These are phyloP conservation scores for Nannochloropsis gaditana DNA, from an alignment of 108 stramenopile species.

Conservation along the genomic window DNA sequence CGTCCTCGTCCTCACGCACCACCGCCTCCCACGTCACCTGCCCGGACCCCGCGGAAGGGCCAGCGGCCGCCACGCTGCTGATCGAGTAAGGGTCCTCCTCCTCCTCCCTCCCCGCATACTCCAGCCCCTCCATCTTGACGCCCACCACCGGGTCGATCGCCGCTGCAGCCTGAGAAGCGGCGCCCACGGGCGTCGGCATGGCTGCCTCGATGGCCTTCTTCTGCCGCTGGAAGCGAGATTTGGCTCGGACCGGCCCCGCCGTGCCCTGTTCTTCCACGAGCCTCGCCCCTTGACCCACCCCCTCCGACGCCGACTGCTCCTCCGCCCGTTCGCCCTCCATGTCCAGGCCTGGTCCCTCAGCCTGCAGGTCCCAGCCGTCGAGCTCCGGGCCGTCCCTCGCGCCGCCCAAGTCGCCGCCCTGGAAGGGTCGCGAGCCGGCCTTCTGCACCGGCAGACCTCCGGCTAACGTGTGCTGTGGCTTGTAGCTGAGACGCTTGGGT, in stretches of 20 bases:
- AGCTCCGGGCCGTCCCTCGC: background rate
- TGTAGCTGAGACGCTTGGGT: background rate
- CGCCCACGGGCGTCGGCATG: background rate
- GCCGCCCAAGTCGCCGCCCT: background rate
- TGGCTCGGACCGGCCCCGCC: background rate
- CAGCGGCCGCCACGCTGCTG: slow-evolving; percentile 16
- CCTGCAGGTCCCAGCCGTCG: background rate
- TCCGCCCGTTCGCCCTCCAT: background rate
- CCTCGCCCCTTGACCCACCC: background rate
- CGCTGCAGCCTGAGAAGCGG: background rate
- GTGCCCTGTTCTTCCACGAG: background rate
- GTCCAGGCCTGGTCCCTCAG: background rate
- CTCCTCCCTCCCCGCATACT: background rate
- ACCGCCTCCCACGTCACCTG: slow-evolving; percentile 38
- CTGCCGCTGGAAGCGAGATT: background rate
- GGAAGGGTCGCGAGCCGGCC: background rate
- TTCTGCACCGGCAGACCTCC: background rate
- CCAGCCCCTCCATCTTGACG: slow-evolving; percentile 12
- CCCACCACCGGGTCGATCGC: background rate
- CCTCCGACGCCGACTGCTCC: background rate
- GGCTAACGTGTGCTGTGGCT: background rate
- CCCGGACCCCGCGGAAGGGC: slow-evolving; percentile 1
- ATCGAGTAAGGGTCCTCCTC: background rate
- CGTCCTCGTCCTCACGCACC: slow-evolving; percentile 22
- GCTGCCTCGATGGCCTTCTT: background rate